A percentile compares a stretch with the other conserved stretches of the same genome.
Evolutionary conservation across 257 asterid species (phyloP).

Genomic region (Scutellaria minor): DNA sequence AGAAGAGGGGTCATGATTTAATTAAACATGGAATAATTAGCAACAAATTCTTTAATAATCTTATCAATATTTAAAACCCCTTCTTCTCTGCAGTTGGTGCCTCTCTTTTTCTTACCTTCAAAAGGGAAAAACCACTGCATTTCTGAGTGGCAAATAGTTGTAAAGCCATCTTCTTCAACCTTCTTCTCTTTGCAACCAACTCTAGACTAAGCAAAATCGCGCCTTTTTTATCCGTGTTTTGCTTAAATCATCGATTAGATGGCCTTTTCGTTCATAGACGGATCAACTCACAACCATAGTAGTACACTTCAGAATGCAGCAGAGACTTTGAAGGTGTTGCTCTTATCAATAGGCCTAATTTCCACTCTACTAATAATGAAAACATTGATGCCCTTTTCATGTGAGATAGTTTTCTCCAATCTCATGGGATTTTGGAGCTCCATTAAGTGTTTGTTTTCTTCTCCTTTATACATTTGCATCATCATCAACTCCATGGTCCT

Average conservation of each 20-base stretch:
- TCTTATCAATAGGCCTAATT: conserved; percentile 48
- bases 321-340: conserved; percentile 45
- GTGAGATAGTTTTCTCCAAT: conserved; percentile 37
- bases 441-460: conserved; percentile 44
- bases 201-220: neutral
- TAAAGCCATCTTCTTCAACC: neutral
- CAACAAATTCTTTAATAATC: conserved; percentile 16
- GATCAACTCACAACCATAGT: conserved; percentile 27
- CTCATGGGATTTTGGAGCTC: conserved; percentile 40
- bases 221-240: neutral
- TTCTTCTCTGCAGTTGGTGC: conserved; percentile 21
- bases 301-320: conserved; percentile 35
- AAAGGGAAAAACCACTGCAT: neutral
- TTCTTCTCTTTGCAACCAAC: neutral
- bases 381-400: conserved; percentile 37
- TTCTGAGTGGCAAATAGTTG: conserved; percentile 17
- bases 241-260: neutral
- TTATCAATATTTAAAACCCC: neutral
- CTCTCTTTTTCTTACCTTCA: neutral
- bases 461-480: conserved; percentile 50
- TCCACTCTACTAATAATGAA: conserved; percentile 44
- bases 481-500: conserved; percentile 52
- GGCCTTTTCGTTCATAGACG: conserved; percentile 39
- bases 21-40: conserved; percentile 31
- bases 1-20: conserved; percentile 22